phyloP scores from a whole-genome alignment of 306 rosid species.

The Prunus kanzakura region DNA sequence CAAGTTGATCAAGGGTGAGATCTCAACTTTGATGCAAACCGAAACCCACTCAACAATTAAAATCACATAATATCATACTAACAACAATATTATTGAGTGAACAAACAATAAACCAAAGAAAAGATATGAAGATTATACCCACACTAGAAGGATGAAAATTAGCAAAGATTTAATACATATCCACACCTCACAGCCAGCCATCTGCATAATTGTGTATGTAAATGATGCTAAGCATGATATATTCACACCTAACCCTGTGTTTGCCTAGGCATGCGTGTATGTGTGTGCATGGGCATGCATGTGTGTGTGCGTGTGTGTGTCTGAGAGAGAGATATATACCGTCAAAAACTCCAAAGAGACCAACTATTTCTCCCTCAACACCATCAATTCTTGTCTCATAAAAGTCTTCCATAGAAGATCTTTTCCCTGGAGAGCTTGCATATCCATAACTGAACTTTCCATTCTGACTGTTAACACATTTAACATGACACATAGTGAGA shows the following conservation, averaged over 20 bases:
- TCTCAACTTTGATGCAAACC: not conserved
- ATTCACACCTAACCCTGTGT: not conserved
- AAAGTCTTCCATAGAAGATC: constrained; percentile 96
- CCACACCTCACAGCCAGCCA: not conserved
- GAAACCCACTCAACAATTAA: not conserved
- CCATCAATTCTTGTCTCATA: constrained; percentile 95
- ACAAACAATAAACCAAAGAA: not conserved
- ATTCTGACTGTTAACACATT: constrained; percentile 59
- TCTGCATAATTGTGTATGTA: not conserved
- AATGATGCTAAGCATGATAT: not conserved
- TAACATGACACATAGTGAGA: constrained; percentile 24
- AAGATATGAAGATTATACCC: not conserved
- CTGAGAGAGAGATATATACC: constrained; percentile 42
- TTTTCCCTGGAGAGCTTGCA: constrained; percentile 89
- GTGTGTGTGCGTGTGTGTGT: not conserved
- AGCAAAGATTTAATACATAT: not conserved
- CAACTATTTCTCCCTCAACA: constrained; percentile 83
- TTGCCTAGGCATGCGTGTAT: not conserved
- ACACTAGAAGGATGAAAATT: not conserved
- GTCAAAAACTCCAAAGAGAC: constrained; percentile 96
- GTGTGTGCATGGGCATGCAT: not conserved
- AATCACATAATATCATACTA: not conserved
- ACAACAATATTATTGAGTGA: not conserved
- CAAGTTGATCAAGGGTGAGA: not conserved
- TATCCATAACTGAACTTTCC: constrained; percentile 94